A percentile compares a stretch with the other conserved stretches of the same genome.
Conservation (phyloP, 352 stramenopile genomes). For the Phytophthora quininea region DNA sequence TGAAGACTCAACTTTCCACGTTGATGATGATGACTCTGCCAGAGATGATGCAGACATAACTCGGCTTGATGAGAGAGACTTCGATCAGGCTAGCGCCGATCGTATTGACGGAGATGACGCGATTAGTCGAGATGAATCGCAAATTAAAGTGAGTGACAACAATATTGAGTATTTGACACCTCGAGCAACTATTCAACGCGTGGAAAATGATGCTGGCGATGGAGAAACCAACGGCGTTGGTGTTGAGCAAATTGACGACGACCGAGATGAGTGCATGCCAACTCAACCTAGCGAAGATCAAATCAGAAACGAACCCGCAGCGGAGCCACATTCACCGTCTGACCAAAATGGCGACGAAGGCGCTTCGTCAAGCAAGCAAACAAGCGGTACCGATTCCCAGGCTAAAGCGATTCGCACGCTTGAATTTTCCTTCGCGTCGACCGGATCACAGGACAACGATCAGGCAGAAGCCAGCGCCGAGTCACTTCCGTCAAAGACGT, state of each 20-base stretch:
- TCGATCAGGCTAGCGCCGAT: slow-evolving; percentile 7
- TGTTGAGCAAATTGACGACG: slow-evolving; percentile 19
- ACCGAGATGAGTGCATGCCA: slow-evolving; percentile 49
- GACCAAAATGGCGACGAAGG: slow-evolving; percentile 38
- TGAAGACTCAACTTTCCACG: slow-evolving; percentile 7
- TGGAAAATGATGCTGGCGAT: slow-evolving; percentile 1
- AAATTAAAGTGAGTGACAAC: slow-evolving; percentile 14
- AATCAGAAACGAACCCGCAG: slow-evolving; percentile 12
- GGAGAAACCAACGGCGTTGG: neutral
- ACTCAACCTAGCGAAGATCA: slow-evolving; percentile 48
- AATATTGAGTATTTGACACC: slow-evolving; percentile 37
- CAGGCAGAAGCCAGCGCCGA: slow-evolving; percentile 39
- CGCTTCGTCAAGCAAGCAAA: neutral
- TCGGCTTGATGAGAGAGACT: neutral
- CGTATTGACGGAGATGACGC: slow-evolving; percentile 23
- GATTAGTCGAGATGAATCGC: slow-evolving; percentile 29
- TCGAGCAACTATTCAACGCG: slow-evolving; percentile 18
- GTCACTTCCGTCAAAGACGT: slow-evolving; percentile 33
- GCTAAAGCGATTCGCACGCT: slow-evolving; percentile 62
- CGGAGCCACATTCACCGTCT: slow-evolving; percentile 12
- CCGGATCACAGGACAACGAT: slow-evolving; percentile 63
- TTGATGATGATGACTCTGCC: slow-evolving; percentile 12
- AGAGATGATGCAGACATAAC: slow-evolving; percentile 1
- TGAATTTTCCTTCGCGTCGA: slow-evolving; percentile 69
- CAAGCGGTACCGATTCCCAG: slow-evolving; percentile 34